phyloP scores from a whole-genome alignment of 495 filamentous ascomycete species.

The Aspergillus steynii region DNA sequence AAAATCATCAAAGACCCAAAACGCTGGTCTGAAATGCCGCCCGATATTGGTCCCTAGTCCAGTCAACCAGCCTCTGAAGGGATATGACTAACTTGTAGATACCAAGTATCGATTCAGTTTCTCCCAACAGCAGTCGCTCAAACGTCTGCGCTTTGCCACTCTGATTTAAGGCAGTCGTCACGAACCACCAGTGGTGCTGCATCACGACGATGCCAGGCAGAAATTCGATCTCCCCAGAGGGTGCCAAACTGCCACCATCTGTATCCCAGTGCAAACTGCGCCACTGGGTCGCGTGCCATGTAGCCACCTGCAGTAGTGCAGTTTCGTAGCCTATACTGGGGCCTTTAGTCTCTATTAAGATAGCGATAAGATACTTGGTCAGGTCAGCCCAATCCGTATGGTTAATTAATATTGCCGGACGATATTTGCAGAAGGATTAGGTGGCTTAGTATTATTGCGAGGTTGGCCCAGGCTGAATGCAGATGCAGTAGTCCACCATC shows the following conservation, averaged over 20 bases:
- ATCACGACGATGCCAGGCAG: constrained; percentile 6
- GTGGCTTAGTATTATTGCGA: constrained; percentile 2
- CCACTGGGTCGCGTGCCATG: constrained; percentile 11
- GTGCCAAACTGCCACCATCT: neutral
- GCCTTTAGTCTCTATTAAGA: constrained; percentile 11
- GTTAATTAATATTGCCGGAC: constrained; percentile 6
- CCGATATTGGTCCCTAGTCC: too few species aligned
- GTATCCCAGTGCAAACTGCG: constrained; percentile 7
- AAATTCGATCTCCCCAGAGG: constrained; percentile 6
- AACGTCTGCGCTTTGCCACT: too few species aligned
- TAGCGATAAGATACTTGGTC: constrained; percentile 7
- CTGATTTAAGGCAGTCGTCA: too few species aligned
- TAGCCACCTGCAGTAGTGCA: constrained; percentile 2
- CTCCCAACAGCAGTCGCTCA: too few species aligned
- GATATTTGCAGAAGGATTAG: neutral
- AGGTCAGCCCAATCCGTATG: constrained; percentile 12
- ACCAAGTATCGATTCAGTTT: too few species aligned
- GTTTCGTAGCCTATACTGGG: constrained; percentile 6
- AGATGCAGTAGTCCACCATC: constrained; percentile 9
- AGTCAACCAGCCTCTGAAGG: too few species aligned
- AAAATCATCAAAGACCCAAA: too few species aligned
- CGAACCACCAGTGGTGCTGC: neutral
- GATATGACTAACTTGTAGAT: too few species aligned
- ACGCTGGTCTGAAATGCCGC: too few species aligned
- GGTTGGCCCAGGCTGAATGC: constrained; percentile 4